Percentiles rank a stretch among this genome's conserved stretches.
Conservation (phyloP, 139 green algal species). For the Chlamydomonas schloesseri region DNA sequence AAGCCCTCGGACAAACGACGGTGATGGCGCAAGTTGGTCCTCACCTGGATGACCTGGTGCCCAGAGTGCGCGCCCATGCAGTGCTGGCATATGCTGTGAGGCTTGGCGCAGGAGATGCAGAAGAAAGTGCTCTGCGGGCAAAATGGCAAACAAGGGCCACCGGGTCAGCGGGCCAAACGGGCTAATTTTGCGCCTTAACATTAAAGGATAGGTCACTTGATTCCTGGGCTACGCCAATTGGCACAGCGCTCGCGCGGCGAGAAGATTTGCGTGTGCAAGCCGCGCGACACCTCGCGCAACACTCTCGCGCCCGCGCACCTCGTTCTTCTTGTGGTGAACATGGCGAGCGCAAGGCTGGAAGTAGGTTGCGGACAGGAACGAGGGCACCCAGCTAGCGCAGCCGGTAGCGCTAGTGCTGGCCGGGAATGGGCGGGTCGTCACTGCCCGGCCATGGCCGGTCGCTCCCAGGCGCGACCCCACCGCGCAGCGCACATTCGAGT, state of each 20-base stretch:
- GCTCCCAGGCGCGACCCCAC: background rate
- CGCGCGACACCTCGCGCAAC: background rate
- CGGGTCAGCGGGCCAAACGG: background rate
- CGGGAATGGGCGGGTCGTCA: no score
- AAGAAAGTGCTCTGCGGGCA: constrained; percentile 62
- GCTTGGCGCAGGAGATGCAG: constrained; percentile 54
- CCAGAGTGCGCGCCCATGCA: constrained; percentile 59
- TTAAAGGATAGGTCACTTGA: background rate
- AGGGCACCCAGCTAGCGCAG: constrained; percentile 1
- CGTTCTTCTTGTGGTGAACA: constrained; percentile 35
- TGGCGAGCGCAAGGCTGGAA: constrained; percentile 34
- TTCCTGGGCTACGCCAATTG: background rate
- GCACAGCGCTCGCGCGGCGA: no score
- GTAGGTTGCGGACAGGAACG: constrained; percentile 13
- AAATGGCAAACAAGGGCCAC: background rate
- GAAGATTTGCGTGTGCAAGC: no score
- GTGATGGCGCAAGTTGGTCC: no score
- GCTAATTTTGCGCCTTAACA: background rate
- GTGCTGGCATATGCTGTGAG: constrained; percentile 57
- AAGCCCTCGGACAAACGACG: no score
- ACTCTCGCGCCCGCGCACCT: background rate
- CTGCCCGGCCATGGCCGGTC: background rate
- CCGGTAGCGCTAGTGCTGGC: no score
- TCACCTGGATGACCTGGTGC: constrained; percentile 62
- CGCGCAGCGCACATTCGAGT: no score